phyloP scores from a whole-genome alignment of 2,329 filamentous ascomycete genomes.

The Calonectria fujianensis region DNA sequence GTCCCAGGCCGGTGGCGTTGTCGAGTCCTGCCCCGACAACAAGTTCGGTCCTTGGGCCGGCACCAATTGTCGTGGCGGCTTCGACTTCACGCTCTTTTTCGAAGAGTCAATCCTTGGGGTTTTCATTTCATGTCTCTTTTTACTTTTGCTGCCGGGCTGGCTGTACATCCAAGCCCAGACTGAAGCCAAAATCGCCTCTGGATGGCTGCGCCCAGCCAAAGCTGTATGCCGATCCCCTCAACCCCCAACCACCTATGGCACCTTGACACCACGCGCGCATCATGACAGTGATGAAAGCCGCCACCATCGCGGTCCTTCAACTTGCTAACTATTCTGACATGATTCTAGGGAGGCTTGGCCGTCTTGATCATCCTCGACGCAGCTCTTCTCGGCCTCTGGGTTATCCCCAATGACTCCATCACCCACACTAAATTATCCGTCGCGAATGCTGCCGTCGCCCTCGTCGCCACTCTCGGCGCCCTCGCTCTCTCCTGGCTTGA shows the following conservation, averaged over 20 bases:
- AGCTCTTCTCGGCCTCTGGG: slow-evolving; percentile 31
- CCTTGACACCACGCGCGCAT: slow-evolving; percentile 3
- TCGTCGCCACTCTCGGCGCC: slow-evolving; percentile 52
- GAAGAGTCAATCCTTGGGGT: slow-evolving; percentile 47
- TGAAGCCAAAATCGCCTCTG: slow-evolving; percentile 28
- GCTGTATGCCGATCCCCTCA: slow-evolving; percentile 27
- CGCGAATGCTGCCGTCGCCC: slow-evolving; percentile 38
- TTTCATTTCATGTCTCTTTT: slow-evolving; percentile 26
- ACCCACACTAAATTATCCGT: slow-evolving; percentile 37
- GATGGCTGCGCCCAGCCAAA: slow-evolving; percentile 33
- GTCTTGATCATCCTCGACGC: slow-evolving; percentile 22
- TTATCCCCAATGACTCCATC: slow-evolving; percentile 24
- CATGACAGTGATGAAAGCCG: not conserved
- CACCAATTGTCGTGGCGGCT: slow-evolving; percentile 45
- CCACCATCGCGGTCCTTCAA: not conserved
- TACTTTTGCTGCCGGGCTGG: slow-evolving; percentile 34
- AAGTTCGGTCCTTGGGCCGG: slow-evolving; percentile 37
- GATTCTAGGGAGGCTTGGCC: slow-evolving; percentile 4
- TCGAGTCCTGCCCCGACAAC: slow-evolving; percentile 28
- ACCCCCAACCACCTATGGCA: not conserved
- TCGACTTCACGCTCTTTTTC: slow-evolving; percentile 52
- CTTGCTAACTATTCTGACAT: not conserved
- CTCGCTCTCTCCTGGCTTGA: slow-evolving; percentile 66
- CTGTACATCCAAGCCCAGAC: slow-evolving; percentile 6
- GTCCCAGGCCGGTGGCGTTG: slow-evolving; percentile 10